Conservation (phyloP, 805 yeast genomes). For the Kodamaea kakaduensis region DNA sequence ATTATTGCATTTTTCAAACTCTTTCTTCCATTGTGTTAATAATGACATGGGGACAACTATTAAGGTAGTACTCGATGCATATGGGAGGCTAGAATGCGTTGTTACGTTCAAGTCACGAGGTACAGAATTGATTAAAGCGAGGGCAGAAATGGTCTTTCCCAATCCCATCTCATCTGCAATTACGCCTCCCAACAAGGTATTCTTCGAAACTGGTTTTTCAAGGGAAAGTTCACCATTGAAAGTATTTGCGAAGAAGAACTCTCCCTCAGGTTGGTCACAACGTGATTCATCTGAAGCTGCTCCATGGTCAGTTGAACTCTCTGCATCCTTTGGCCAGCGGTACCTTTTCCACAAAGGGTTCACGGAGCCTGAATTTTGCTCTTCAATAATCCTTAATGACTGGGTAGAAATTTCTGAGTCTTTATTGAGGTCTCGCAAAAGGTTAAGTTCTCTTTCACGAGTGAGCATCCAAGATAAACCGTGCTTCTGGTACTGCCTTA, state of each 20-base stretch:
- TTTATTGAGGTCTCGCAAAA: slow-evolving; percentile 30
- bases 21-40: slow-evolving; percentile 87
- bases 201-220: slow-evolving; percentile 60
- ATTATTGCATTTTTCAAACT: slow-evolving; percentile 57
- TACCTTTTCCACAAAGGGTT: slow-evolving; percentile 86
- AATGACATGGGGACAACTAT: slow-evolving; percentile 88
- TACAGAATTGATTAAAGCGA: slow-evolving; percentile 65
- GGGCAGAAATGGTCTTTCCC: slow-evolving; percentile 85
- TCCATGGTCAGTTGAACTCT: slow-evolving; percentile 25
- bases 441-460: slow-evolving; percentile 61
- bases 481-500: slow-evolving; percentile 78
- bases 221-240: slow-evolving; percentile 76
- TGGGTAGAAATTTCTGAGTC: slow-evolving; percentile 22
- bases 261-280: slow-evolving; percentile 8
- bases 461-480: slow-evolving; percentile 89
- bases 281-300: too few species aligned
- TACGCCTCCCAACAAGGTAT: slow-evolving; percentile 74
- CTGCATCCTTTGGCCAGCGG: slow-evolving; percentile 62
- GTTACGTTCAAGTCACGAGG: slow-evolving; percentile 43
- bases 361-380: slow-evolving; percentile 49
- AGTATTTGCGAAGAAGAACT: slow-evolving; percentile 67
- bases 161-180: slow-evolving; percentile 96
- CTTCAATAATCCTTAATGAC: slow-evolving; percentile 20
- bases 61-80: slow-evolving; percentile 70
- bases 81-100: slow-evolving; percentile 25